Conservation (phyloP, 2,329 filamentous ascomycete species). For the Cordyceps cicadae region DNA sequence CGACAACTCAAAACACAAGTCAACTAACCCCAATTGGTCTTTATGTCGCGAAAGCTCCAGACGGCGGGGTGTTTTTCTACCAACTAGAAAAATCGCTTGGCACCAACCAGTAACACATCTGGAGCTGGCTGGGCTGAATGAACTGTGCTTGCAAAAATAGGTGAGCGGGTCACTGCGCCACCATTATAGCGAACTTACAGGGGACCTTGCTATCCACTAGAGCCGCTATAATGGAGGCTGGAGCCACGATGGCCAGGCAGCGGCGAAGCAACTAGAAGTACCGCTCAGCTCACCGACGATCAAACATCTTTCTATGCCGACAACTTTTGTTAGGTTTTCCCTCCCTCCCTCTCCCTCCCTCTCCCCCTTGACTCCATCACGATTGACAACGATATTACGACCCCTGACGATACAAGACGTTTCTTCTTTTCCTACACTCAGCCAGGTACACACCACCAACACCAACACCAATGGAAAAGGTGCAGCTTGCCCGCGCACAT, state of each 20-base stretch:
- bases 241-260: not conserved
- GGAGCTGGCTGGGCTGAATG: not conserved
- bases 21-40: constrained; percentile 1
- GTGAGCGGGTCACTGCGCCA: not conserved
- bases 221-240: not conserved
- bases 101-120: not conserved
- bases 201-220: not conserved
- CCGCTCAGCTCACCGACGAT: not conserved
- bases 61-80: no score
- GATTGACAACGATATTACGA: not conserved
- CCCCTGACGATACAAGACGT: not conserved
- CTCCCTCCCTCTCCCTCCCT: not conserved
- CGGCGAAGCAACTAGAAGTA: not conserved
- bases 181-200: not conserved
- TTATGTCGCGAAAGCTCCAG: constrained; percentile 5
- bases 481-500: constrained; percentile 7
- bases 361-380: not conserved
- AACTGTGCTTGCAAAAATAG: not conserved
- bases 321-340: not conserved
- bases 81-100: not conserved
- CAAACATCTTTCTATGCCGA: not conserved
- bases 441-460: not conserved
- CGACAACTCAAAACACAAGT: not conserved
- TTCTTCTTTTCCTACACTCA: not conserved
- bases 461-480: constrained; percentile 8